These are phyloP conservation scores for Schwanniomyces sp. DNA, from an alignment of 805 yeast species.

Conservation along the genomic window DNA sequence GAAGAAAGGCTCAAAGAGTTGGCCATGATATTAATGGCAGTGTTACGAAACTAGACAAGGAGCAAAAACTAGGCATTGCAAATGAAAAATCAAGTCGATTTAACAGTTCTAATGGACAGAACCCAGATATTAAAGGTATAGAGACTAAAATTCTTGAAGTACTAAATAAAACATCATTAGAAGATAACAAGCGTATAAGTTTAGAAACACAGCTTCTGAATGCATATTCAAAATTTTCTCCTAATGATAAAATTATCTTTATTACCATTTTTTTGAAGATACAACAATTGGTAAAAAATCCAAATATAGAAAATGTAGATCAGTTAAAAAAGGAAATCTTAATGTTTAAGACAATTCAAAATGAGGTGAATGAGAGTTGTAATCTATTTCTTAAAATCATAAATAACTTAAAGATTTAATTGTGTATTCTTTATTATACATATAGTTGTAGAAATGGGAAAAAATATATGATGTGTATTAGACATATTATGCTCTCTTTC, in stretches of 20 bases:
- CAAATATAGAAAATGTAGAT: conserved; percentile 4
- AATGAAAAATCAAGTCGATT: background rate
- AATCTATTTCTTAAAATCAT: conserved; percentile 58
- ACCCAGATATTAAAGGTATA: background rate
- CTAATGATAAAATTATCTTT: conserved; percentile 3
- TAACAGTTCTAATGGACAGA: background rate
- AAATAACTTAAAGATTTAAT: conserved; percentile 6
- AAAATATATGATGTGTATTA: conserved; percentile 4
- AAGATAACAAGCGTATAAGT: background rate
- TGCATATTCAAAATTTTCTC: background rate
- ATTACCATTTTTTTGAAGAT: conserved; percentile 6
- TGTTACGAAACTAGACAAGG: background rate
- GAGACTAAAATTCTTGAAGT: background rate
- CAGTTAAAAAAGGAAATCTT: conserved; percentile 30
- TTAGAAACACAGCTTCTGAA: background rate
- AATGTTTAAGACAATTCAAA: conserved; percentile 58
- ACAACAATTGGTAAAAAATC: conserved; percentile 19
- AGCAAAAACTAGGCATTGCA: background rate
- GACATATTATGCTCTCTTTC: conserved; percentile 55
- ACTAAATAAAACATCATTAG: background rate
- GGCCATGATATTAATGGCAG: conserved; percentile 5
- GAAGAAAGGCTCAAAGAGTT: conserved; percentile 12
- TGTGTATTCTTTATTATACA: conserved; percentile 12
- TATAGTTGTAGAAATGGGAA: conserved; percentile 1
- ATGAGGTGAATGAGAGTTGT: conserved; percentile 65